phyloP scores from a whole-genome alignment of 495 filamentous ascomycete genomes.

The Penicillium paradoxum region DNA sequence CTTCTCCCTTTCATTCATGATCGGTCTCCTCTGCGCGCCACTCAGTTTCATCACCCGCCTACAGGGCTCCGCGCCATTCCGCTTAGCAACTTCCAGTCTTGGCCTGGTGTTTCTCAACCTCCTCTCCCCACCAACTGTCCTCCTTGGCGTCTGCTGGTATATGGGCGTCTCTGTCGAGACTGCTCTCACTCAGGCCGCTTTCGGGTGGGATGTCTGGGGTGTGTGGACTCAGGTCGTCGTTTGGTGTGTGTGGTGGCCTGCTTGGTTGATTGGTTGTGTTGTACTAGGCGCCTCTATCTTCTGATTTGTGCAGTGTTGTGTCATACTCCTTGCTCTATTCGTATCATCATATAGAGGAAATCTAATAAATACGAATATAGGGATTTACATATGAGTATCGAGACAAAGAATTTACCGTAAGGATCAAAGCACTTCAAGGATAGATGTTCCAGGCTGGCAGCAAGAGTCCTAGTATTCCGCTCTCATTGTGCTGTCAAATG shows the following conservation, averaged over 20 bases:
- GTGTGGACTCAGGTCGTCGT: constrained; percentile 86
- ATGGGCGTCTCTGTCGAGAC: constrained; percentile 47
- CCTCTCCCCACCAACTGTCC: constrained; percentile 61
- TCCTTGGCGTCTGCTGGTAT: constrained; percentile 49
- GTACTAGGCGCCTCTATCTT: constrained; percentile 43
- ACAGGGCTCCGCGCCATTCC: constrained; percentile 20
- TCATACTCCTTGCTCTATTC: neutral
- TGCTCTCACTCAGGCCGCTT: constrained; percentile 70
- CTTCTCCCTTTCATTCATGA: constrained; percentile 83
- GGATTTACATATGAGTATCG: neutral
- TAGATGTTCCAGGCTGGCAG: neutral
- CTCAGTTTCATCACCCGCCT: constrained; percentile 64
- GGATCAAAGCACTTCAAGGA: neutral
- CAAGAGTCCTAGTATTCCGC: no score
- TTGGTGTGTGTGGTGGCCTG: constrained; percentile 99
- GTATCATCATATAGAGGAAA: neutral
- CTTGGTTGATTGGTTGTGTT: constrained; percentile 70
- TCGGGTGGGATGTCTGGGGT: constrained; percentile 89
- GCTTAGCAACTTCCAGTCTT: constrained; percentile 20
- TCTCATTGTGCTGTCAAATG: no score
- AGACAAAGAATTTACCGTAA: neutral
- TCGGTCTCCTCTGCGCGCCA: constrained; percentile 73
- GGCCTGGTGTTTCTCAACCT: constrained; percentile 47
- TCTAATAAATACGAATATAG: neutral
- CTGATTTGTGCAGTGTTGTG: constrained; percentile 10